Base-by-base conservation (phyloP, 2,329 filamentous ascomycete genomes). In the Lasiodiplodia gonubiensis region DNA sequence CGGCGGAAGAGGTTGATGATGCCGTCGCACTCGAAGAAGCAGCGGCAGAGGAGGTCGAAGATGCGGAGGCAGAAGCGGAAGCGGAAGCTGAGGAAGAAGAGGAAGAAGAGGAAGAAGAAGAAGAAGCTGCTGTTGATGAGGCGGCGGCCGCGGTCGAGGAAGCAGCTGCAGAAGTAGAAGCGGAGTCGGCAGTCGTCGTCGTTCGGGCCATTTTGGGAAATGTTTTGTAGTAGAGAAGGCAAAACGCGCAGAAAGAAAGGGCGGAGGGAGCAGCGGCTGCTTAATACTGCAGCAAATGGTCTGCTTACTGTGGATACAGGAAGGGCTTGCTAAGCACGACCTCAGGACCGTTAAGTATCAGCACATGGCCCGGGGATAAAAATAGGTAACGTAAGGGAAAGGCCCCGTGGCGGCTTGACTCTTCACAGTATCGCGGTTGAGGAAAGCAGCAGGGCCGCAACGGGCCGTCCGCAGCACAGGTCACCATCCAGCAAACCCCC, bases 381-480 rank as follows among this genome's bases (percentile, higher is more conserved):
- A 63, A 63, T 63, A 63, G 59, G 59, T 18, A 51, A 3, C 12
- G 11, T 25, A 30, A 25, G 46, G 7, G 16, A 63, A 30, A 25
- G 57, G 57, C 39, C 57, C 42, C 57, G 33, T 49, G 6, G 39
- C 57, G 25, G 57, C 39, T 35, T 61, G 25, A 23, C 39, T 49
- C 18, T 49, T 48, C 25, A 55, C 8, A n/a, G 27, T 8, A 25
- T 21, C 49, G 57, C 18, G 42, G 57, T 61, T 48, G 57, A 61
- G 42, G 46, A 30, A 39, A 33, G 16, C 30, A 37, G 27, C 55
- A 60, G 39, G 39, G 59, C 57, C 57, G 57, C 57, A 61, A 61
- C 59, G 59, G 59, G 42, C 59, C 59, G 59, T 63, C 59, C 59
- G 59, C 59, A 63, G 59, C 59, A 63, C 59, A 46, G 59, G 46